These are phyloP conservation scores for Solanum bulbocastanum DNA, from an alignment of 257 asterid species.

Conservation along the genomic window DNA sequence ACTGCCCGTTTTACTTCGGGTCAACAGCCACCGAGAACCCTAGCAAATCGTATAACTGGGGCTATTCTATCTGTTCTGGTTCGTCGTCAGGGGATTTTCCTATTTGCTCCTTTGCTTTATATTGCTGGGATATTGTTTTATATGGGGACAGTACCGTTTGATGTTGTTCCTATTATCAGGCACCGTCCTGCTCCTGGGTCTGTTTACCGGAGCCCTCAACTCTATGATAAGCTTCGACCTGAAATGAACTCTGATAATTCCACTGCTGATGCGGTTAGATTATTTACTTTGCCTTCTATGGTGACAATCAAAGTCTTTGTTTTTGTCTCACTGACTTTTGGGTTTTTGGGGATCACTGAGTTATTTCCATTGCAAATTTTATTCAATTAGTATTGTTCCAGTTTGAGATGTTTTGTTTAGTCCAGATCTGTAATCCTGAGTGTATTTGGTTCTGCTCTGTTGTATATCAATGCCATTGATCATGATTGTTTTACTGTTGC, in stretches of 20 bases:
- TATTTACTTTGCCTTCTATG: not conserved
- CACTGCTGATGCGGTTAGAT: conserved; percentile 74
- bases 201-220: conserved; percentile 78
- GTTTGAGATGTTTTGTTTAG: not conserved
- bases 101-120: conserved; percentile 79
- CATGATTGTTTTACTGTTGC: not conserved
- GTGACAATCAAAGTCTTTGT: not conserved
- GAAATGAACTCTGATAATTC: conserved; percentile 80
- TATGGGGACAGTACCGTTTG: conserved; percentile 94
- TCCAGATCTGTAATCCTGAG: not conserved
- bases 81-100: conserved; percentile 80
- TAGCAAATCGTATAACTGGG: conserved; percentile 64
- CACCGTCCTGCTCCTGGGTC: conserved; percentile 72
- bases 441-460: not conserved
- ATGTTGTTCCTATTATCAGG: conserved; percentile 45
- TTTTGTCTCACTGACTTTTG: not conserved
- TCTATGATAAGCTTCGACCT: conserved; percentile 52
- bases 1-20: conserved; percentile 25
- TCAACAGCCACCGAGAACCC: conserved; percentile 39
- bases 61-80: conserved; percentile 50
- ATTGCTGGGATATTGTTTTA: conserved; percentile 80
- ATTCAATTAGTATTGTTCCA: not conserved
- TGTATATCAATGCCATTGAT: not conserved
- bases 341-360: not conserved
- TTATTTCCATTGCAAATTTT: not conserved